Evolutionary conservation across 2,329 filamentous ascomycete genomes (phyloP).

Genomic region (Didymella sp.): DNA sequence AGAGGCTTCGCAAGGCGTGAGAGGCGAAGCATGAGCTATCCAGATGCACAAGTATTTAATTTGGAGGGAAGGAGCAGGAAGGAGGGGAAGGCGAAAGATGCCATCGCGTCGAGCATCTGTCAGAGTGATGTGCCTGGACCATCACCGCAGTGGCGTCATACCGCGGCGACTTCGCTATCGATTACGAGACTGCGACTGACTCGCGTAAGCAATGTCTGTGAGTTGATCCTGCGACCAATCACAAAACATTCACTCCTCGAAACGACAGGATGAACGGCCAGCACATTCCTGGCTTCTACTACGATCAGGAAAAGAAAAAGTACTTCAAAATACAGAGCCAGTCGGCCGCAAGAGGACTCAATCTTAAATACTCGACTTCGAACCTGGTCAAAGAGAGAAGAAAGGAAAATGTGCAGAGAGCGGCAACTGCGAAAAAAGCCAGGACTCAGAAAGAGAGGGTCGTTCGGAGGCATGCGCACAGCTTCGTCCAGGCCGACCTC

Average conservation of each 20-base stretch:
- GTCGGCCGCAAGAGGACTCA: conserved; percentile 40
- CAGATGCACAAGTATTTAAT: background rate
- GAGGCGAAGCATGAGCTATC: conserved; percentile 29
- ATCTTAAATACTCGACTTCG: conserved; percentile 50
- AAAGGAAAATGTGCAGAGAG: conserved; percentile 30
- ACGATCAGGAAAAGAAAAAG: conserved; percentile 56
- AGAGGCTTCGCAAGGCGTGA: conserved; percentile 15
- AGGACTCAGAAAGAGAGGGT: conserved; percentile 37
- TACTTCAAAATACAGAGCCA: conserved; percentile 58
- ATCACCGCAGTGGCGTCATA: conserved; percentile 30
- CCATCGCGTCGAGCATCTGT: conserved; percentile 24
- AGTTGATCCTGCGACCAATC: conserved; percentile 11
- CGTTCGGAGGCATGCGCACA: conserved; percentile 26
- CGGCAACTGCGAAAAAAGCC: conserved; percentile 11
- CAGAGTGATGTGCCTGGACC: conserved; percentile 30
- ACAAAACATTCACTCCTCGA: conserved; percentile 5
- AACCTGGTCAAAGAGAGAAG: conserved; percentile 50
- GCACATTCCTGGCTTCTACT: conserved; percentile 59
- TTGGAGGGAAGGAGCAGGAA: conserved; percentile 5
- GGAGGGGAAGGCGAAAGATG: conserved; percentile 22
- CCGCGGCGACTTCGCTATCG: conserved; percentile 21
- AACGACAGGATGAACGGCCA: conserved; percentile 47
- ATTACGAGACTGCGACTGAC: conserved; percentile 27
- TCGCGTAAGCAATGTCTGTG: conserved; percentile 20
- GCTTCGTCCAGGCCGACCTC: conserved; percentile 28